Conservation (phyloP, 306 rosid genomes). For the Cicer judaicum region DNA sequence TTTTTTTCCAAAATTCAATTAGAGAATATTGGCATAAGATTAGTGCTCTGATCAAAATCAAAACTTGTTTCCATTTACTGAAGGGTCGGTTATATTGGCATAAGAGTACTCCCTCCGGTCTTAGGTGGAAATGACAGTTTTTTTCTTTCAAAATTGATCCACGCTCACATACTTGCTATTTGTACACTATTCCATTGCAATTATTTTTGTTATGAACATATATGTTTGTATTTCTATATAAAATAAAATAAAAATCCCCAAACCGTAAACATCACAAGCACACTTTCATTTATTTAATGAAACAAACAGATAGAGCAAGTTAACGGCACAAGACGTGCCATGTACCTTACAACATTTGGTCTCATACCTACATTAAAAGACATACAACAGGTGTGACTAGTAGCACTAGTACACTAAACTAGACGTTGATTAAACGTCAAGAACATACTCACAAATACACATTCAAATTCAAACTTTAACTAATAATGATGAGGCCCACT, state of each 20-base stretch:
- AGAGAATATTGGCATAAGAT: too few relatives aligned
- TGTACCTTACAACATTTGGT: neutral
- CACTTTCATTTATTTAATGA: slow-evolving; percentile 20
- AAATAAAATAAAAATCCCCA: neutral
- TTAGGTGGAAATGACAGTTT: too few relatives aligned
- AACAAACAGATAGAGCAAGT: slow-evolving; percentile 16
- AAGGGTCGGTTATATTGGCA: too few relatives aligned
- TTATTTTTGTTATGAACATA: too few relatives aligned
- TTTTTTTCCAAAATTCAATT: too few relatives aligned
- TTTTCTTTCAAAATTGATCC: too few relatives aligned
- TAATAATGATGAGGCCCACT: slow-evolving; percentile 34
- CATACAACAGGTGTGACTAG: neutral
- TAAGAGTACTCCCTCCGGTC: too few relatives aligned
- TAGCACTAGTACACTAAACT: neutral
- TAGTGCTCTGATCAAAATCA: too few relatives aligned
- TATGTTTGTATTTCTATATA: too few relatives aligned
- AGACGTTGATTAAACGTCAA: neutral
- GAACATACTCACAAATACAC: neutral
- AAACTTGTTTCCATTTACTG: too few relatives aligned
- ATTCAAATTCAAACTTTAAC: slow-evolving; percentile 33
- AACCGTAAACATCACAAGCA: neutral
- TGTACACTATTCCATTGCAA: too few relatives aligned
- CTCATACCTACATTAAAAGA: neutral
- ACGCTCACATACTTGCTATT: too few relatives aligned
- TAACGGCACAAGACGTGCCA: slow-evolving; percentile 5